phyloP scores from a whole-genome alignment of 2,329 filamentous ascomycete genomes.

The Beauveria sp. region DNA sequence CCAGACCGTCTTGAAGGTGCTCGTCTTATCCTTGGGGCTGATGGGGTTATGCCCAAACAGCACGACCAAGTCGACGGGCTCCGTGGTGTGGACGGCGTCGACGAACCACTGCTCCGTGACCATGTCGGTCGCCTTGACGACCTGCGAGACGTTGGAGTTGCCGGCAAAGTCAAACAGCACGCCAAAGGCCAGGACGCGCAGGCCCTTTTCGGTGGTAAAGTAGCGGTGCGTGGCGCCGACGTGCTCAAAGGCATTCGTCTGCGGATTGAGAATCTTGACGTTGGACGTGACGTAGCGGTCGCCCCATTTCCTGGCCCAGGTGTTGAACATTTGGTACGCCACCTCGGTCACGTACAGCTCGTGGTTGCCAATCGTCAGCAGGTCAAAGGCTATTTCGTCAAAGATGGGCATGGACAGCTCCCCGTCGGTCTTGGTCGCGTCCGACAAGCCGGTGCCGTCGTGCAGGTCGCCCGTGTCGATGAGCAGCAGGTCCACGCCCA shows the following conservation, averaged over 20 bases:
- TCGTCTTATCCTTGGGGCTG: constrained; percentile 33
- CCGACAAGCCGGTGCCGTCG: constrained; percentile 55
- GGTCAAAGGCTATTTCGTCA: constrained; percentile 33
- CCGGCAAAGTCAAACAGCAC: constrained; percentile 42
- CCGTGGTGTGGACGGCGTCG: constrained; percentile 41
- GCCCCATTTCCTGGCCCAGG: constrained; percentile 49
- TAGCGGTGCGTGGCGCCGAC: constrained; percentile 36
- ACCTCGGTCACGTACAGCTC: constrained; percentile 57
- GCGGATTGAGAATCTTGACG: constrained; percentile 33
- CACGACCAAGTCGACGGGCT: constrained; percentile 56
- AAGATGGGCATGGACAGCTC: constrained; percentile 41
- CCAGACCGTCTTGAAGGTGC: constrained; percentile 39
- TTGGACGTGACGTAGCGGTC: constrained; percentile 39
- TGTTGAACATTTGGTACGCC: constrained; percentile 52
- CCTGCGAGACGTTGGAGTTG: constrained; percentile 53
- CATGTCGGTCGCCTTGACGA: constrained; percentile 45
- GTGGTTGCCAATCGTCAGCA: constrained; percentile 48
- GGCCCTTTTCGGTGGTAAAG: constrained; percentile 33
- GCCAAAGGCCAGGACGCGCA: constrained; percentile 37
- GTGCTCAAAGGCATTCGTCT: constrained; percentile 32
- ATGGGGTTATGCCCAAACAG: constrained; percentile 58
- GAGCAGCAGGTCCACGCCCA: constrained; percentile 52
- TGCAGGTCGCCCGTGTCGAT: constrained; percentile 60
- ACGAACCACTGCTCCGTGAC: constrained; percentile 53
- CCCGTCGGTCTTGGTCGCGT: constrained; percentile 51